Percentiles rank a stretch among this genome's conserved stretches.
Conservation (phyloP, 1,139 yeast species). For the Nakaseomyces kungkrabaensis region DNA sequence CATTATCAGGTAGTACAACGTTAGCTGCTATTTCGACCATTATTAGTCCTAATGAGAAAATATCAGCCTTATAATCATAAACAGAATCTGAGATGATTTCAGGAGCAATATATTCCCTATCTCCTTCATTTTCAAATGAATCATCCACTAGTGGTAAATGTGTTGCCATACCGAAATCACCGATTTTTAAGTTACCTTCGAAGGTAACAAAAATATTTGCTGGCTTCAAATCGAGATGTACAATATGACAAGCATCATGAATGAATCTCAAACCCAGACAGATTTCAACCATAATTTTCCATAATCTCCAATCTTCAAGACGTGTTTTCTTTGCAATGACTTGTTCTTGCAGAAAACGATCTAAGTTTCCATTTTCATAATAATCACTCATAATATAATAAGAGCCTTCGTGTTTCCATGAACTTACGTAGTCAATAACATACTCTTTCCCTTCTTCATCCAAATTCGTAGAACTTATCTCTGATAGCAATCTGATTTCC, state of each 20-base stretch:
- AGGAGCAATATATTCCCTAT: conserved; percentile 95
- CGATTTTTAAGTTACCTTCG: conserved; percentile 71
- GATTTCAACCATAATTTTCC: conserved; percentile 88
- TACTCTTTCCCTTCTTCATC: conserved; percentile 76
- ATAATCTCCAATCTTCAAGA: conserved; percentile 89
- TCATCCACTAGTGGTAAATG: conserved; percentile 36
- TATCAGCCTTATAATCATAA: conserved; percentile 89
- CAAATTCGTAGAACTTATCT: conserved; percentile 16
- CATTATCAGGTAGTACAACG: conserved; percentile 90
- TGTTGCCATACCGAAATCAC: conserved; percentile 65
- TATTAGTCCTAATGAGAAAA: conserved; percentile 83
- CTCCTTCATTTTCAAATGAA: conserved; percentile 86
- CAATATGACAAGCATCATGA: conserved; percentile 59
- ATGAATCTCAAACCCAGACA: conserved; percentile 70
- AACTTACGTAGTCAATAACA: conserved; percentile 68
- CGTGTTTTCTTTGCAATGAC: conserved; percentile 43
- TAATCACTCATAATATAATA: conserved; percentile 89
- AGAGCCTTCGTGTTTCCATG: conserved; percentile 66
- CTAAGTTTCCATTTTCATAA: conserved; percentile 90
- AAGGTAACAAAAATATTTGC: conserved; percentile 90
- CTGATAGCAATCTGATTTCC: conserved; percentile 31
- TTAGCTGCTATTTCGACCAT: conserved; percentile 95
- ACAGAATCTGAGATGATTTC: conserved; percentile 76
- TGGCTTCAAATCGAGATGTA: conserved; percentile 87
- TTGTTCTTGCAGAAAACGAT: conserved; percentile 72